These are phyloP conservation scores for Scutellaria galericulata DNA, from an alignment of 257 asterid genomes.

Conservation along the genomic window DNA sequence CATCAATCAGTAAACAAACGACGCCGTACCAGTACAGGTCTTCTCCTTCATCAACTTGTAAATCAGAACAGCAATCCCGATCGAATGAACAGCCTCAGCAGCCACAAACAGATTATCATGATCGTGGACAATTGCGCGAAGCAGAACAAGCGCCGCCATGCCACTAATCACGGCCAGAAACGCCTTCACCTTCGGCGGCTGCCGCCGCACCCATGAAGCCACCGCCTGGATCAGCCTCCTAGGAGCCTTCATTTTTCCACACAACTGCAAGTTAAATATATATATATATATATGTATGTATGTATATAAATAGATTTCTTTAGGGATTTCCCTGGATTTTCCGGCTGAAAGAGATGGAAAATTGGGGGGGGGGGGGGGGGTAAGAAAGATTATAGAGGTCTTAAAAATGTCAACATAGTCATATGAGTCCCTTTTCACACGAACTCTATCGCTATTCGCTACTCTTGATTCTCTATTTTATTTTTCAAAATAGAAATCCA, in stretches of 20 bases:
- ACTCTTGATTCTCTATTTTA: too few species aligned
- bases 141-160: conserved; percentile 68
- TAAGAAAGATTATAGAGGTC: conserved; percentile 4
- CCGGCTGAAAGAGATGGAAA: conserved; percentile 27
- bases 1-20: neutral
- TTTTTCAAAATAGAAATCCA: too few species aligned
- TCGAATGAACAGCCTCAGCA: conserved; percentile 81
- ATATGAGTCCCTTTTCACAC: neutral
- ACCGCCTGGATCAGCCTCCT: conserved; percentile 72
- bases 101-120: conserved; percentile 80
- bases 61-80: conserved; percentile 73
- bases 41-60: conserved; percentile 76
- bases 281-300: neutral
- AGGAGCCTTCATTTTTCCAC: conserved; percentile 52
- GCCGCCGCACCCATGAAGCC: conserved; percentile 73
- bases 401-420: conserved; percentile 31
- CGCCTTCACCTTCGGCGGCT: conserved; percentile 86
- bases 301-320: neutral
- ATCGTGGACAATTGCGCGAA: conserved; percentile 74
- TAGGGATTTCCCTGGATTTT: conserved; percentile 23
- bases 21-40: conserved; percentile 69
- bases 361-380: conserved; percentile 12
- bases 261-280: neutral
- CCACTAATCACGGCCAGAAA: conserved; percentile 71
- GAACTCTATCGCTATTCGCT: neutral